phyloP scores from a whole-genome alignment of 2,329 filamentous ascomycete species.

The Apiospora aurea region DNA sequence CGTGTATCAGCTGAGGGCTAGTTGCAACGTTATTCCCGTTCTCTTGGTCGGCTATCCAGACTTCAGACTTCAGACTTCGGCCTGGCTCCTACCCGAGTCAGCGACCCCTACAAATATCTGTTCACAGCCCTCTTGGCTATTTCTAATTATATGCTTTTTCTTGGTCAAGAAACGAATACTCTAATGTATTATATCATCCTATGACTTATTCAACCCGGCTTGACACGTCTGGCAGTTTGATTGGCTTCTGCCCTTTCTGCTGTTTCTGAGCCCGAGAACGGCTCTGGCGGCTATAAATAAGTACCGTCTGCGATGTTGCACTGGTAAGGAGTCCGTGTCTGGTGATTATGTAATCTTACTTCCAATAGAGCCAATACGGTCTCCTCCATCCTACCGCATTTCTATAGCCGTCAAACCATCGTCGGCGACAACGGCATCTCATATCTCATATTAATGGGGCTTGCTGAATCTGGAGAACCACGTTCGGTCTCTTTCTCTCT shows the following conservation, averaged over 20 bases:
- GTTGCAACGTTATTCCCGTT: conserved; percentile 9
- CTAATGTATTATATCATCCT: neutral
- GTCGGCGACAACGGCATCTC: neutral
- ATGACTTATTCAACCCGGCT: neutral
- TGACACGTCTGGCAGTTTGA: neutral
- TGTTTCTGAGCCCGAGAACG: neutral
- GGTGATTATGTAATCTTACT: neutral
- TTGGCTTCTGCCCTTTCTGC: neutral
- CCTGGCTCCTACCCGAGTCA: conserved; percentile 6
- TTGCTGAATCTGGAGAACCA: neutral
- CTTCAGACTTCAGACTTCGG: conserved; percentile 1
- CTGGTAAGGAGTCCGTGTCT: neutral
- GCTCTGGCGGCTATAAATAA: neutral
- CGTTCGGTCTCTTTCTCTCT: neutral
- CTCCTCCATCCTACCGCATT: too few relatives aligned
- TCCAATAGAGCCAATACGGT: neutral
- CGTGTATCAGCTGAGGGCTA: conserved; percentile 13
- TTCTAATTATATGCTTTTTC: neutral
- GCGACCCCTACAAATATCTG: neutral
- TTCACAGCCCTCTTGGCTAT: neutral
- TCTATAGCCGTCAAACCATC: neutral
- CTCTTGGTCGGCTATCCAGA: neutral
- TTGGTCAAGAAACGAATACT: neutral
- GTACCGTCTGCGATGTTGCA: neutral
- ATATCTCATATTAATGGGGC: neutral